Conservation (phyloP, 306 rosid species). For the Prunus mongolica region DNA sequence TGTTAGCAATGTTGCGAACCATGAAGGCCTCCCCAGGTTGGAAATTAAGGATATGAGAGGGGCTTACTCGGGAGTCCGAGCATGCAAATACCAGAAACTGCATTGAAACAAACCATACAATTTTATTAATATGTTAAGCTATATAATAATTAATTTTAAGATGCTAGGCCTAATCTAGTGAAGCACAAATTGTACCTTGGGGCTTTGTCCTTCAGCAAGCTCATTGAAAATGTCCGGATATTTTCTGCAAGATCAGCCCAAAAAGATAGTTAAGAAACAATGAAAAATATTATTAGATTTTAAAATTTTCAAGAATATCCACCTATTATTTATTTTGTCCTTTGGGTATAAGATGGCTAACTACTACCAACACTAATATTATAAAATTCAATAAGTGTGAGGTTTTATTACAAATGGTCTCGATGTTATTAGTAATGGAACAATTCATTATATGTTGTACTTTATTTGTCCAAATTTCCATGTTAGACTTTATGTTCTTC, state of each 20-base stretch:
- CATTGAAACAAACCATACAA: neutral
- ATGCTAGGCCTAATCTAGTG: neutral
- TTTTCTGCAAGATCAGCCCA: conserved; percentile 30
- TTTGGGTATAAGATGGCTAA: no score
- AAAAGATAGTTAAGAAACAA: neutral
- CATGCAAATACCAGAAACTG: conserved; percentile 72
- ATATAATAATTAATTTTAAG: no score
- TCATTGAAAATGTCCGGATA: neutral
- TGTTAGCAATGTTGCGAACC: conserved; percentile 62
- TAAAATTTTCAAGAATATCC: neutral
- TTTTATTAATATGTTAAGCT: no score
- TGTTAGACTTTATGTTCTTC: no score
- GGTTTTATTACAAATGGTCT: no score
- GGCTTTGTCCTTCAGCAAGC: conserved; percentile 47
- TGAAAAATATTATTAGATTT: neutral
- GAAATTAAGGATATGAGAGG: conserved; percentile 44
- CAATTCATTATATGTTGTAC: no score
- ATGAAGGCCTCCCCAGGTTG: conserved; percentile 67
- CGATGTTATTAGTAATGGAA: no score
- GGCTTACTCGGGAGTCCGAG: conserved; percentile 76
- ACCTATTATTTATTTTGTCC: no score
- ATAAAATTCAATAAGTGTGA: no score
- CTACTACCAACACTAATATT: no score
- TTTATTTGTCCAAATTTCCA: no score
- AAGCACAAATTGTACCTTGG: conserved; percentile 35